These are phyloP conservation scores for barrel medic (Medicago truncatula) DNA, from an alignment of 306 rosid genomes.

Conservation along the genomic window DNA sequence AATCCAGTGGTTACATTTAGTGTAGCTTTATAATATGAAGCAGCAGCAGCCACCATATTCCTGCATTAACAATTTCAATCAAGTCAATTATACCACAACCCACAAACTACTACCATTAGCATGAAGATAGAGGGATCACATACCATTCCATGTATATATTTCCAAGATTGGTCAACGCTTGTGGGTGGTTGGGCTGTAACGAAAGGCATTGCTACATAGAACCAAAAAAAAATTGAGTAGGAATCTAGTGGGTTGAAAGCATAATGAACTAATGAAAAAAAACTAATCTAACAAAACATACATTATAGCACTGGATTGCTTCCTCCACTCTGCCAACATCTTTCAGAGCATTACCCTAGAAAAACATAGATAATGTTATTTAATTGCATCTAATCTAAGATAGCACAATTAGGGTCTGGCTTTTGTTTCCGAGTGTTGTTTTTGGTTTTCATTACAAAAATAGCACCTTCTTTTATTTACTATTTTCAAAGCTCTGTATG, in stretches of 20 bases:
- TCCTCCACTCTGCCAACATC: constrained; percentile 94
- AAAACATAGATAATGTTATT: constrained; percentile 15
- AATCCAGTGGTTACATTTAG: constrained; percentile 90
- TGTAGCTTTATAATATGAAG: constrained; percentile 92
- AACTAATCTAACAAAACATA: constrained; percentile 42
- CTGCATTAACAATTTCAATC: constrained; percentile 51
- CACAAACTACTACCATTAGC: constrained; percentile 15
- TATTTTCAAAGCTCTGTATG: background rate
- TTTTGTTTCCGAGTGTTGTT: background rate
- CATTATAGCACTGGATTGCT: constrained; percentile 94
- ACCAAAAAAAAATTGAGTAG: constrained; percentile 42
- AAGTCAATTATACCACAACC: background rate
- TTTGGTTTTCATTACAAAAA: background rate
- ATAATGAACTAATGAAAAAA: background rate
- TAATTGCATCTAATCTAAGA: background rate
- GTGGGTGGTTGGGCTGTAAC: constrained; percentile 93
- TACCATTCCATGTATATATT: constrained; percentile 99
- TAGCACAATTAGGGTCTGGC: background rate
- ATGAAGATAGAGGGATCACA: constrained; percentile 28
- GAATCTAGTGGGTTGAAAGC: constrained; percentile 11
- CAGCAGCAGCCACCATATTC: constrained; percentile 96
- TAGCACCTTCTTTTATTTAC: background rate
- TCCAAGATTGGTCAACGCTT: constrained; percentile 96
- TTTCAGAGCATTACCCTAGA: constrained; percentile 93
- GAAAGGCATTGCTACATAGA: constrained; percentile 88